phyloP scores from a whole-genome alignment of 1,284 basidiomycete genomes.

The Fomitopsis pinicola region DNA sequence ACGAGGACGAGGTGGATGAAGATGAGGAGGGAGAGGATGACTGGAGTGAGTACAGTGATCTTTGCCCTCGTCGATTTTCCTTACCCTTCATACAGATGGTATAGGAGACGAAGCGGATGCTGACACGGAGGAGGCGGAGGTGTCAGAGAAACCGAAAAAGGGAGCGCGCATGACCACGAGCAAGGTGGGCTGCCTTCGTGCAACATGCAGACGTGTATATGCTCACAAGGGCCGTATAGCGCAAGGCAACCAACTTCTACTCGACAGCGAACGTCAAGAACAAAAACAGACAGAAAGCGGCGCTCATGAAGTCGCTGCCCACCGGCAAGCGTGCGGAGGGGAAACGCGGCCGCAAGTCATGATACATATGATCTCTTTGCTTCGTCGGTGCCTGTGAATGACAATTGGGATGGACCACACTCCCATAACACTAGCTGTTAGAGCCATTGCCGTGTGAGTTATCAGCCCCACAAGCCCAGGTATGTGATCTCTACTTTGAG shows the following conservation, averaged over 20 bases:
- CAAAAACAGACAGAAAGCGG: constrained; percentile 66
- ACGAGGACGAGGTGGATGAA: constrained; percentile 14
- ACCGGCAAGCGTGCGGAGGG: constrained; percentile 16
- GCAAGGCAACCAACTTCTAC: constrained; percentile 92
- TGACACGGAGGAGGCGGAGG: constrained; percentile 9
- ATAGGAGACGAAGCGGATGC: constrained; percentile 6
- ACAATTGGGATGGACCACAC: neutral
- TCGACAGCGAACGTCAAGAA: constrained; percentile 86
- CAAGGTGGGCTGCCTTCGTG: constrained; percentile 48
- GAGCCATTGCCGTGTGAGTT: too few species aligned
- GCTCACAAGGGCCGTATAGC: constrained; percentile 38
- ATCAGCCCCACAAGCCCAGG: too few species aligned
- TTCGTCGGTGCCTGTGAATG: neutral
- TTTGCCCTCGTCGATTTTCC: neutral
- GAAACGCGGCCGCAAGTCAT: constrained; percentile 11
- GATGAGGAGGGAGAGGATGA: constrained; percentile 28
- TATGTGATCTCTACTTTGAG: too few species aligned
- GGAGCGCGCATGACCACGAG: constrained; percentile 84
- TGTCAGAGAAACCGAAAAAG: constrained; percentile 37
- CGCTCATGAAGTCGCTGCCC: constrained; percentile 40
- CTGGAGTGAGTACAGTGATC: neutral
- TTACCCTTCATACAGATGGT: neutral
- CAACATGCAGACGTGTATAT: neutral
- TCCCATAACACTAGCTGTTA: too few species aligned
- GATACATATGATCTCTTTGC: neutral